Conservation (phyloP, 2,329 filamentous ascomycete genomes). For the Zelopaecilomyces penicillatus region DNA sequence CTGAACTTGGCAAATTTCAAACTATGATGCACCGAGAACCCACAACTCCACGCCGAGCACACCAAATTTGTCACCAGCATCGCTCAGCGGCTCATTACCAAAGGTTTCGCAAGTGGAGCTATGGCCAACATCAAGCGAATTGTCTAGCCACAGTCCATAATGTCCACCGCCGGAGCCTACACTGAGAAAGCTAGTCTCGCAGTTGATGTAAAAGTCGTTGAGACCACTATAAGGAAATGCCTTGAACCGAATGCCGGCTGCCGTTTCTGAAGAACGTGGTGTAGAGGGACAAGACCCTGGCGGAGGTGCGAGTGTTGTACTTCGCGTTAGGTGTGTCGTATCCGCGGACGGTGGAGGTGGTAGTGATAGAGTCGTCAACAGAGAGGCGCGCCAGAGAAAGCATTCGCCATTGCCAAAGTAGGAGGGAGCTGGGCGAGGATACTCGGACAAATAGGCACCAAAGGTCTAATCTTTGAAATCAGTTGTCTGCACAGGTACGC, state of each 20-base stretch:
- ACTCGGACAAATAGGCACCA: conserved; percentile 87
- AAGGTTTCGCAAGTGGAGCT: conserved; percentile 84
- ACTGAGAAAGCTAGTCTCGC: conserved; percentile 75
- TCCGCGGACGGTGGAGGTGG: conserved; percentile 44
- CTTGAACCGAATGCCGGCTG: conserved; percentile 69
- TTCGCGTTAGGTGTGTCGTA: conserved; percentile 38
- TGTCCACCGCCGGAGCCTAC: conserved; percentile 83
- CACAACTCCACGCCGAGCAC: conserved; percentile 87
- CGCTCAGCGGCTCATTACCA: conserved; percentile 87
- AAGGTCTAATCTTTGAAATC: conserved; percentile 51
- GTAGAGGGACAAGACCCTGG: conserved; percentile 16
- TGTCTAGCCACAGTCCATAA: conserved; percentile 90
- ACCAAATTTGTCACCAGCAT: conserved; percentile 86
- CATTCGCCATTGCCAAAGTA: conserved; percentile 97
- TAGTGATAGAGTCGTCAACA: conserved; percentile 44
- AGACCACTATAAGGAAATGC: conserved; percentile 93
- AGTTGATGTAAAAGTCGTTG: conserved; percentile 95
- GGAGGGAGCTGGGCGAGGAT: conserved; percentile 68
- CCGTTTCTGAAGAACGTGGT: conserved; percentile 44
- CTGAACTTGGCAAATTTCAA: too few species aligned
- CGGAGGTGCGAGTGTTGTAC: conserved; percentile 26
- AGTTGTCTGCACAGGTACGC: neutral
- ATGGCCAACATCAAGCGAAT: conserved; percentile 73
- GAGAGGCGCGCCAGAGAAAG: conserved; percentile 59
- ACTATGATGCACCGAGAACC: conserved; percentile 59